Conservation (phyloP, 176 grass and related monocot species). For the Stipa capillata region DNA sequence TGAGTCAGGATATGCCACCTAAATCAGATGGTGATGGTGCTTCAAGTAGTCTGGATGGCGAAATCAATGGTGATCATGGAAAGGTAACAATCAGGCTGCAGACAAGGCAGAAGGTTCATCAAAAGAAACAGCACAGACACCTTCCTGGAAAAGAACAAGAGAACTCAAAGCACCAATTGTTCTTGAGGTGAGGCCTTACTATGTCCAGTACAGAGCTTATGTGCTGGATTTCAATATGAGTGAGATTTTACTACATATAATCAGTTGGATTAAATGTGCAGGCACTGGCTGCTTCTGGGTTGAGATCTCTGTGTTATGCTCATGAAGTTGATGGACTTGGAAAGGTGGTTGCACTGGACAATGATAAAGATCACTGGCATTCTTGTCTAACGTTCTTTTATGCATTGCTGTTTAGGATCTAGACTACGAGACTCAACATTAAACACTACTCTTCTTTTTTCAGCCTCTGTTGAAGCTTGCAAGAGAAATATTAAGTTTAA, state of each 20-base stretch:
- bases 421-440: background rate
- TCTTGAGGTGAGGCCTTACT: conserved; percentile 59
- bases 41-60: conserved; percentile 14
- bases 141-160: conserved; percentile 36
- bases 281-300: conserved; percentile 92
- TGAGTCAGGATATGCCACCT: background rate
- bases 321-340: conserved; percentile 66
- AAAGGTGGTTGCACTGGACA: conserved; percentile 89
- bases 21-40: conserved; percentile 24
- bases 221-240: background rate
- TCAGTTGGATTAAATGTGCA: conserved; percentile 46
- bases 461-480: conserved; percentile 88
- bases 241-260: background rate
- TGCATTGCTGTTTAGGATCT: background rate
- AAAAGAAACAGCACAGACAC: conserved; percentile 25
- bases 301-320: conserved; percentile 88
- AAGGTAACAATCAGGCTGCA: conserved; percentile 13
- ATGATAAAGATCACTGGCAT: conserved; percentile 57
- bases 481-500: conserved; percentile 91
- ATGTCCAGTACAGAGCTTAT: background rate
- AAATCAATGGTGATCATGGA: conserved; percentile 26
- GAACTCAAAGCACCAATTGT: conserved; percentile 62
- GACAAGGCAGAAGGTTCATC: conserved; percentile 4
- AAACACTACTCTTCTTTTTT: conserved; percentile 14
- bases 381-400: background rate